These are phyloP conservation scores for Plasmodium fragile DNA, from an alignment of 169 alveolate species.

Conservation along the genomic window DNA sequence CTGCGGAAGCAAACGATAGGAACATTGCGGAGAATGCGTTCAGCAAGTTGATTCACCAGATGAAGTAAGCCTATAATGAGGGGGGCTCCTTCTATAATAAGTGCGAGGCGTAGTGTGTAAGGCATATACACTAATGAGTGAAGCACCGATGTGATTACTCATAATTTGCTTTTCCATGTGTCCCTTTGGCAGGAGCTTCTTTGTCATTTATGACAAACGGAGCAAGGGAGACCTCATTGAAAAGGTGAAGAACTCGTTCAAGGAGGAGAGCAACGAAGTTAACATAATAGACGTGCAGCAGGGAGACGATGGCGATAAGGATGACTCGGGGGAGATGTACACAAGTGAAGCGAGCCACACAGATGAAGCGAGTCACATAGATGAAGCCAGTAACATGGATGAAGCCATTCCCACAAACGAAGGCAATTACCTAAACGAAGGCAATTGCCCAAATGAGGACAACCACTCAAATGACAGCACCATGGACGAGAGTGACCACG, in stretches of 20 bases:
- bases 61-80: slow-evolving; percentile 27
- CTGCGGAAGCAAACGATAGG: slow-evolving; percentile 40
- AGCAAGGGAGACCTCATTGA: slow-evolving; percentile 40
- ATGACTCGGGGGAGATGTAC: not conserved
- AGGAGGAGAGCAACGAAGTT: slow-evolving; percentile 63
- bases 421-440: not conserved
- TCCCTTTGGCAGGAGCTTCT: slow-evolving; percentile 23
- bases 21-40: slow-evolving; percentile 26
- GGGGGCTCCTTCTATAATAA: too few species aligned
- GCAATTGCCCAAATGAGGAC: not conserved
- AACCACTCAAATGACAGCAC: not conserved
- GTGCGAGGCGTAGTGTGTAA: not conserved
- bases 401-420: not conserved
- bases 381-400: not conserved
- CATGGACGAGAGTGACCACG: slow-evolving; percentile 1
- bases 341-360: not conserved
- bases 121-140: not conserved
- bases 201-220: slow-evolving; percentile 41
- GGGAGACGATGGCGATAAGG: not conserved
- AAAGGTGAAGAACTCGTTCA: slow-evolving; percentile 25
- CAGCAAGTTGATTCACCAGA: slow-evolving; percentile 27
- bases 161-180: not conserved
- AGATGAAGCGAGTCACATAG: not conserved
- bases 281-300: slow-evolving; percentile 44
- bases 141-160: not conserved